These are phyloP conservation scores for Aspergillus sp. DNA, from an alignment of 2,329 filamentous ascomycete genomes.

Conservation along the genomic window DNA sequence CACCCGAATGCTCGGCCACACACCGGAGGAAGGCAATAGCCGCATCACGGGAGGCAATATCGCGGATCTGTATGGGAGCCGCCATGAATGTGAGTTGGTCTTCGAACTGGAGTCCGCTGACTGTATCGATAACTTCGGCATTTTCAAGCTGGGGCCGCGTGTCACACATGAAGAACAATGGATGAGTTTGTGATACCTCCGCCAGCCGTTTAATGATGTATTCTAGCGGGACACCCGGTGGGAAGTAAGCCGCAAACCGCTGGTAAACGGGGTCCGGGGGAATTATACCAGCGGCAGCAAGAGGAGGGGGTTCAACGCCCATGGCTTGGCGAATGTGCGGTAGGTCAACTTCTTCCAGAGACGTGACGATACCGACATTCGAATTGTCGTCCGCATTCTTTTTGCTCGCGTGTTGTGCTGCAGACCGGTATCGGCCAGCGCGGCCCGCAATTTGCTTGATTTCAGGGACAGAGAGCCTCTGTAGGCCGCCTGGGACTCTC, in stretches of 20 bases:
- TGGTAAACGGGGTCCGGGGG: conserved; percentile 71
- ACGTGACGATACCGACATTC: conserved; percentile 71
- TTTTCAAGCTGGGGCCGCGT: conserved; percentile 62
- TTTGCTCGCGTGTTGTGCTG: conserved; percentile 50
- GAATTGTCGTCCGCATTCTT: conserved; percentile 17
- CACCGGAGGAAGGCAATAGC: conserved; percentile 65
- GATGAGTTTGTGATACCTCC: conserved; percentile 63
- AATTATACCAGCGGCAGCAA: conserved; percentile 69
- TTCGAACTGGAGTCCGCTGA: conserved; percentile 62
- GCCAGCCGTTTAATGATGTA: conserved; percentile 76
- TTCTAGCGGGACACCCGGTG: conserved; percentile 73
- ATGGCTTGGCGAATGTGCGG: conserved; percentile 62
- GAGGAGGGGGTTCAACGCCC: conserved; percentile 58
- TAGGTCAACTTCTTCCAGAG: conserved; percentile 70
- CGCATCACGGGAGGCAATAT: conserved; percentile 41
- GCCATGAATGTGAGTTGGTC: conserved; percentile 76
- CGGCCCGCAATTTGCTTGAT: conserved; percentile 94
- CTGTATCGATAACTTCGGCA: conserved; percentile 71
- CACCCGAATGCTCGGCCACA: conserved; percentile 65
- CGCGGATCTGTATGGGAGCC: conserved; percentile 62
- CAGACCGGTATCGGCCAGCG: conserved; percentile 80
- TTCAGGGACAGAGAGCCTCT: conserved; percentile 67
- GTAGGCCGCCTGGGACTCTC: conserved; percentile 59
- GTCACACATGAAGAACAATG: conserved; percentile 68
- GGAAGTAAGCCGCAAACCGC: conserved; percentile 77